A percentile compares a stretch with the other conserved stretches of the same genome.
These are phyloP conservation scores for Allomyces macrogynus DNA, from an alignment of 192 early-diverging fungal species.

Conservation along the genomic window DNA sequence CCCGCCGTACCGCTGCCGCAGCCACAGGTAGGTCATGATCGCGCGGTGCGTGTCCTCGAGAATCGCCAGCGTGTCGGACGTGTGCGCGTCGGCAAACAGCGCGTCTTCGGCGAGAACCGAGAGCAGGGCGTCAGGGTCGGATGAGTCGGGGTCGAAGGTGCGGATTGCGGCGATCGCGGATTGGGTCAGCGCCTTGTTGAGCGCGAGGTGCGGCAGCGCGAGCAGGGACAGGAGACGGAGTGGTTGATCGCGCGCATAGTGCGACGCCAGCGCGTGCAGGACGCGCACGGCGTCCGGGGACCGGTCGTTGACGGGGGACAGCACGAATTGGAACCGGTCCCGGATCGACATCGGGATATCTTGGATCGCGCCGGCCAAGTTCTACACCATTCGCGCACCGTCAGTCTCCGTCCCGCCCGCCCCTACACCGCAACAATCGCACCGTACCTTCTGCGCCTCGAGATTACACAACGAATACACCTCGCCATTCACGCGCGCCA, in stretches of 20 bases:
- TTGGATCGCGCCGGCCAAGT: constrained; percentile 42
- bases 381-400: constrained; percentile 8
- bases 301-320: constrained; percentile 33
- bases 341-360: constrained; percentile 29
- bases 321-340: constrained; percentile 50
- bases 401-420: no score
- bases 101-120: no score
- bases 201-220: background rate
- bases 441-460: constrained; percentile 32
- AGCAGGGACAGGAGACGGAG: no score
- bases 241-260: background rate
- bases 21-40: constrained; percentile 77
- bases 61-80: constrained; percentile 8
- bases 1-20: constrained; percentile 23
- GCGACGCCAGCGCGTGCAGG: constrained; percentile 8
- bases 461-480: constrained; percentile 61
- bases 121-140: no score
- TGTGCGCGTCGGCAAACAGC: no score
- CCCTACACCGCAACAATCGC: no score
- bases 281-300: constrained; percentile 5
- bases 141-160: background rate
- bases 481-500: constrained; percentile 36
- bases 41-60: constrained; percentile 57
- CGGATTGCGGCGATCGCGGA: constrained; percentile 13
- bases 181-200: constrained; percentile 4